phyloP scores from a whole-genome alignment of 768 basidiomycete species.

The Suillus luteus region DNA sequence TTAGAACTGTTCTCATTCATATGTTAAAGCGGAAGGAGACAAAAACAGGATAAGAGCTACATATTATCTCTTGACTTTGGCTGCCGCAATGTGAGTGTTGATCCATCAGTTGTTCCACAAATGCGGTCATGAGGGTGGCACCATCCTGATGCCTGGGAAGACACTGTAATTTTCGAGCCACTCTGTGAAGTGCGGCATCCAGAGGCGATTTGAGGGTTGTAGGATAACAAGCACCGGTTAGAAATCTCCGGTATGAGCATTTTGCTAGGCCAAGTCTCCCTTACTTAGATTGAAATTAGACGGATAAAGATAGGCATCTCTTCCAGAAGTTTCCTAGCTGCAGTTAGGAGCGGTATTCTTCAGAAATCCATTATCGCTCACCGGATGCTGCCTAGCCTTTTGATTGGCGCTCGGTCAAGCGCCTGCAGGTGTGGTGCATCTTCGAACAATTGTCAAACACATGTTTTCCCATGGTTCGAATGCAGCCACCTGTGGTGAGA shows the following conservation, averaged over 20 bases:
- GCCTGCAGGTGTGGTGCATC: neutral
- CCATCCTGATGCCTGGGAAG: neutral
- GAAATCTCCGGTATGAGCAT: neutral
- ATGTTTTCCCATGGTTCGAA: neutral
- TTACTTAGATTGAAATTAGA: neutral
- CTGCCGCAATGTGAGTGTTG: neutral
- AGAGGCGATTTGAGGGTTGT: neutral
- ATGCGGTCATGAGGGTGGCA: neutral
- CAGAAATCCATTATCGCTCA: neutral
- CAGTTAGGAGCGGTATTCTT: neutral
- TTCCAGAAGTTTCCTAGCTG: neutral
- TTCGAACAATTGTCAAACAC: neutral
- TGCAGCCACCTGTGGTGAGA: neutral
- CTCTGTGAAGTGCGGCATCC: neutral
- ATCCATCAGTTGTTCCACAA: neutral
- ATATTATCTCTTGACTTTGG: neutral
- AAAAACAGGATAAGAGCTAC: neutral
- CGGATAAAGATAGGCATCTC: neutral
- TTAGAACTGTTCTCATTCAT: neutral
- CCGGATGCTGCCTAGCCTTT: neutral
- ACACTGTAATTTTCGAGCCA: neutral
- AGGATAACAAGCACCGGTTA: neutral
- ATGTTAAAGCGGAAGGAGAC: neutral
- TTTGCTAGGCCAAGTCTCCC: neutral
- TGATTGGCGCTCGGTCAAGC: neutral